These are phyloP conservation scores for Penicillium samsonianum DNA, from an alignment of 495 filamentous ascomycete species.

Conservation along the genomic window DNA sequence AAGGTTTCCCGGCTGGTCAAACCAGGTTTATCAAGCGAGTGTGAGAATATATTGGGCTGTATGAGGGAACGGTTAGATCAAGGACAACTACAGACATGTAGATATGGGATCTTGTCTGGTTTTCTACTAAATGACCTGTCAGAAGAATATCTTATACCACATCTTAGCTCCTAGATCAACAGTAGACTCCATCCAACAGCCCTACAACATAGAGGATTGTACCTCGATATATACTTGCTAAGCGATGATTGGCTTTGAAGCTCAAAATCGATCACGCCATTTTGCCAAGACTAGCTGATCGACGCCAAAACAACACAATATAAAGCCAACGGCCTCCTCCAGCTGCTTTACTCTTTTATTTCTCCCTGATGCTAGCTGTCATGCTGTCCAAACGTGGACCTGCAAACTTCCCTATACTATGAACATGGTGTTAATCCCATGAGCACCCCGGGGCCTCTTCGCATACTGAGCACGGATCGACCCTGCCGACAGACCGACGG, in stretches of 20 bases:
- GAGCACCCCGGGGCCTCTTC: no score
- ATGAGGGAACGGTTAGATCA: slow-evolving; percentile 25
- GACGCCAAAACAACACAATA: slow-evolving; percentile 27
- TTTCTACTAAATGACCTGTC: neutral
- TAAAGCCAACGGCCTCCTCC: slow-evolving; percentile 29
- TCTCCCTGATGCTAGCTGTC: neutral
- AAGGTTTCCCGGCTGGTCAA: slow-evolving; percentile 63
- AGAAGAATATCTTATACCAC: neutral
- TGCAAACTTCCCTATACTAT: neutral
- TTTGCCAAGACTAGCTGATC: slow-evolving; percentile 39
- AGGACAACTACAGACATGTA: neutral
- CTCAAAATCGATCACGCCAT: slow-evolving; percentile 41
- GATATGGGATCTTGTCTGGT: neutral
- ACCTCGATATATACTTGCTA: slow-evolving; percentile 2
- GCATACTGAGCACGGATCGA: slow-evolving; percentile 15
- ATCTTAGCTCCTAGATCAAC: neutral
- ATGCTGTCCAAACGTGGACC: neutral
- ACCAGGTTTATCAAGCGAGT: slow-evolving; percentile 55
- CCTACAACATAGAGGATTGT: no score
- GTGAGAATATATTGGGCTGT: slow-evolving; percentile 66
- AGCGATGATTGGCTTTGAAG: slow-evolving; percentile 11
- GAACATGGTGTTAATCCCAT: no score
- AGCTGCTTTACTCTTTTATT: slow-evolving; percentile 18
- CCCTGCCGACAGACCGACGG: slow-evolving; percentile 30
- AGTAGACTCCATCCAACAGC: neutral